Base-by-base conservation (phyloP, 441 rosid genomes). In the Jatropha multifida region DNA sequence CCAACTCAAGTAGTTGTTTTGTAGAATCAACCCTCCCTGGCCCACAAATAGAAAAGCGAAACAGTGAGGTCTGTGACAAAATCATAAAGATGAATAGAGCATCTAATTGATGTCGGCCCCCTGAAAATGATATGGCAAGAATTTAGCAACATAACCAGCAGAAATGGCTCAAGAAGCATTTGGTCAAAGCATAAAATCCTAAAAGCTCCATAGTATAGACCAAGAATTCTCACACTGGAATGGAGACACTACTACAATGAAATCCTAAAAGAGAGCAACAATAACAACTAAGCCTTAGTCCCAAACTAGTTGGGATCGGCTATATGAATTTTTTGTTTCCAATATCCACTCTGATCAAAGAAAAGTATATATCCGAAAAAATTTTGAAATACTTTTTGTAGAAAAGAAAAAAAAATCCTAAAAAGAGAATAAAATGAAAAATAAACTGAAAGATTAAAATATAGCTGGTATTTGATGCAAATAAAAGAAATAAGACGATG, bases 1-100 rank as follows among this genome's bases (percentile, higher is more conserved):
- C 15, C 4, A 8, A 52, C 70, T 60, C 68, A 72, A 60, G 56
- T 12, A 59, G 75, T 7, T 20, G 13, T 58, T 72, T 14, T 56
- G 61, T 26, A 48, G 54, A 58, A 48, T 15, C 56, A 32, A 12
- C 26, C 52, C 20, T 38, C 17, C 52, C 3, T 13, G 7, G 27
- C 64, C 74, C 26, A 71, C 63, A 58, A 20, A 56, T 23, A 8
- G 12, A 56, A 2, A 32, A 58, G 9, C 20, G 11, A 56, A 56
- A 42, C 51, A 32, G 12, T 41, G 20, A 20, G 51, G 65, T 11
- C 51, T 17, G 41, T 20, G 13, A 42, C 38, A 55, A 56, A 56
- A 46, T 46, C 18, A 48, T 5, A 26, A 48, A 67, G 38, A 67
- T 48, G 12, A 17, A 67, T 8, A 46, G n/a, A 48, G 46, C 58